Conservation (phyloP, 495 filamentous ascomycete species). For the Annulohypoxylon bovei region DNA sequence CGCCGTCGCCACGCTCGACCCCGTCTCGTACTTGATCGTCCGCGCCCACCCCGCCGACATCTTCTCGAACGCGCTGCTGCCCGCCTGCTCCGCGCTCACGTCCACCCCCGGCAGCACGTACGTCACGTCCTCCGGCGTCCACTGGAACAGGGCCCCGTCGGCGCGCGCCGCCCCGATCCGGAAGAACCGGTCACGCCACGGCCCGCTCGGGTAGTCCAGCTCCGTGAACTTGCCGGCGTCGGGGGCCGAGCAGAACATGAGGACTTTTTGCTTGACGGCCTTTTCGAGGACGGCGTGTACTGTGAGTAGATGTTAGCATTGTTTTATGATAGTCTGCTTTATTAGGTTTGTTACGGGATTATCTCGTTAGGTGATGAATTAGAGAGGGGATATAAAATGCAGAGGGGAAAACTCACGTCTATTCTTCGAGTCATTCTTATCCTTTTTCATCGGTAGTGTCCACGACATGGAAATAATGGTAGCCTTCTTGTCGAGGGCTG, state of each 20-base stretch:
- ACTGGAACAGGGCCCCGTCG: background rate
- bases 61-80: background rate
- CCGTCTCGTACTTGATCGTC: slow-evolving; percentile 1
- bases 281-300: background rate
- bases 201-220: slow-evolving; percentile 10
- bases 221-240: slow-evolving; percentile 7
- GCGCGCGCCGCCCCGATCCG: slow-evolving; percentile 15
- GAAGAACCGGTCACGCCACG: background rate
- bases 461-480: slow-evolving; percentile 9
- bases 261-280: background rate
- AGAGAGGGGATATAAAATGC: background rate
- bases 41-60: background rate
- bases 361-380: background rate
- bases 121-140: slow-evolving; percentile 1
- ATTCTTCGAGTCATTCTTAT: background rate
- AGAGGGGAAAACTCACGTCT: background rate
- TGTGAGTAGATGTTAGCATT: background rate
- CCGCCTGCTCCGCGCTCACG: background rate
- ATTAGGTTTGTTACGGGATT: too few species aligned
- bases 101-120: background rate
- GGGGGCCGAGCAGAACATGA: slow-evolving; percentile 11
- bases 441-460: background rate
- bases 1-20: background rate
- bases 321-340: too few species aligned
- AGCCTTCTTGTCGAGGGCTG: slow-evolving; percentile 4